Percentiles rank a stretch among this genome's conserved stretches.
Evolutionary conservation across 2,329 filamentous ascomycete genomes (phyloP).

Genomic region (Trichoderma cornu-damae): DNA sequence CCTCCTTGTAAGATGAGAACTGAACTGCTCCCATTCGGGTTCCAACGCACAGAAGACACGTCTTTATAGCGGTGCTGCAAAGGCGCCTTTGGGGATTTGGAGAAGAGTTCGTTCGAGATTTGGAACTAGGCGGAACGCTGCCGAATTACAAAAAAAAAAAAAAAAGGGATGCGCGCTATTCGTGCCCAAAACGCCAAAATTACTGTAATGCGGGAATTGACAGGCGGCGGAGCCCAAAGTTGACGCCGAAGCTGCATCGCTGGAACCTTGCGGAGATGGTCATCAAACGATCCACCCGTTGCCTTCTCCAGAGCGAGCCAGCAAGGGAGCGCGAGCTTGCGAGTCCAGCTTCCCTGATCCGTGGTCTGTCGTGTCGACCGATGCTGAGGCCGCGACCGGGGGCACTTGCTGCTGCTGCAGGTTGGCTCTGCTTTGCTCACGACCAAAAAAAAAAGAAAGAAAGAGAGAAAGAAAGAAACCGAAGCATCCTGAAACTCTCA

Average conservation of each 20-base stretch:
- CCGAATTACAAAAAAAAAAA: constrained; percentile 6
- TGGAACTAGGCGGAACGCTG: constrained; percentile 3
- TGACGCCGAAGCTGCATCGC: constrained; percentile 8
- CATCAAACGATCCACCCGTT: neutral
- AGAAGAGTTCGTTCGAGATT: neutral
- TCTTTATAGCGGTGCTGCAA: neutral
- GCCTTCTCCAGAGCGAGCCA: neutral
- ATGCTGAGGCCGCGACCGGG: neutral
- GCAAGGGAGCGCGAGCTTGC: neutral
- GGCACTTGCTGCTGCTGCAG: neutral
- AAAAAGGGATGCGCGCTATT: neutral
- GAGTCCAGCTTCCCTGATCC: neutral
- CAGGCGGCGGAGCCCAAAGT: constrained; percentile 15
- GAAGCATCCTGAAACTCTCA: neutral
- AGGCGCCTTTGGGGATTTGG: neutral
- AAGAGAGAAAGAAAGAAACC: too few species aligned
- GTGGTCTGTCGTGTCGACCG: neutral
- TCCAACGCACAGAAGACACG: neutral
- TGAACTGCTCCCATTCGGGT: neutral
- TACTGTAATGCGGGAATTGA: constrained; percentile 17
- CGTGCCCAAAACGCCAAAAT: constrained; percentile 9
- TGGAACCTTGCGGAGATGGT: constrained; percentile 13
- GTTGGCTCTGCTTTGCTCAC: neutral
- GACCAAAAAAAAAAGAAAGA: too few species aligned
- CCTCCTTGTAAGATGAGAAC: neutral